Evolutionary conservation across 257 asterid genomes (phyloP).

Genomic region (Ligustrum vulgare): DNA sequence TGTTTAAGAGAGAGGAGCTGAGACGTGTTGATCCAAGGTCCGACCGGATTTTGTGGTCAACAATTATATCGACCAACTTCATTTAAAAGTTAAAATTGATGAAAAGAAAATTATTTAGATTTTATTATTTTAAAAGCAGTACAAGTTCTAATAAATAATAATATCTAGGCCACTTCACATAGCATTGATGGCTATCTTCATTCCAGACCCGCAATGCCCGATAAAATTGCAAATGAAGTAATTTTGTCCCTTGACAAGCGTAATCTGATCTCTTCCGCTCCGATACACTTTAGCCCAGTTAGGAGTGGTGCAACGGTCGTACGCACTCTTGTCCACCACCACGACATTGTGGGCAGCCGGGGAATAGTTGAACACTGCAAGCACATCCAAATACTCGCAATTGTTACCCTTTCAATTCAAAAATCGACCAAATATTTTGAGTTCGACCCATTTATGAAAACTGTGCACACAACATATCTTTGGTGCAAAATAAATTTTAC

Average conservation of each 20-base stretch:
- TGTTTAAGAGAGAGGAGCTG: no score
- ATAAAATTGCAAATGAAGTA: constrained; percentile 60
- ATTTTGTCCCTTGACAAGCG: constrained; percentile 47
- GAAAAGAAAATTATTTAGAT: no score
- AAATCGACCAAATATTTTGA: not conserved
- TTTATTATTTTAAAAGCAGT: no score
- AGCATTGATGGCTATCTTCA: constrained; percentile 60
- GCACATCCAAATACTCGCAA: not conserved
- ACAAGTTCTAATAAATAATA: no score
- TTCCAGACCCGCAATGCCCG: constrained; percentile 59
- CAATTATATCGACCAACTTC: no score
- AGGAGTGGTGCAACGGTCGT: constrained; percentile 24
- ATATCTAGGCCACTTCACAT: not conserved
- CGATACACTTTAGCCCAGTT: constrained; percentile 23
- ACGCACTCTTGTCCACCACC: constrained; percentile 28
- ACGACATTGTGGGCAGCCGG: constrained; percentile 37
- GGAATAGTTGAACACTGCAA: constrained; percentile 38
- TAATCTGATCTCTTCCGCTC: constrained; percentile 54
- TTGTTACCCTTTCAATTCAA: not conserved
- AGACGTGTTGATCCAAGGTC: no score
- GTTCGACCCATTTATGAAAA: no score
- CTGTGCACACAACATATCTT: no score
- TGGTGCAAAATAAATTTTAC: no score
- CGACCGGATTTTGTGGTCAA: no score
- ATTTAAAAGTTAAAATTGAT: no score